Conservation (phyloP, 306 rosid species). For the Lagenaria siceraria region DNA sequence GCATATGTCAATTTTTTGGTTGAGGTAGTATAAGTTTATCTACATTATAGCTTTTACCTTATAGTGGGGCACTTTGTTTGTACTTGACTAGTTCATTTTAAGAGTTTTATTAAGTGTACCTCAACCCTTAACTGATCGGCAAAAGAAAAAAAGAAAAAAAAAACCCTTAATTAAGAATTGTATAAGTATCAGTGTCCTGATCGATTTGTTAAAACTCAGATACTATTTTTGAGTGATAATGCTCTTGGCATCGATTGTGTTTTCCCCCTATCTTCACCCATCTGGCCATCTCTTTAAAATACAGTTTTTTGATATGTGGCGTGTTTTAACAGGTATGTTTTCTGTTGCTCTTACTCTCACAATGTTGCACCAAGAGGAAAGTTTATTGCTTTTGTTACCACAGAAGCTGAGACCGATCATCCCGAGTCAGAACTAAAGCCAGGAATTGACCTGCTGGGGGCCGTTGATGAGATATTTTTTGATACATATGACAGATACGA, state of each 20-base stretch:
- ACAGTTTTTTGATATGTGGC: background rate
- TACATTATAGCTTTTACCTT: background rate
- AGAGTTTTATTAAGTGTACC: background rate
- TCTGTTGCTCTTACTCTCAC: slow-evolving; percentile 93
- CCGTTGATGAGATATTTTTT: slow-evolving; percentile 80
- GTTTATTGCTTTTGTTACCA: slow-evolving; percentile 86
- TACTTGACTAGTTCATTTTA: background rate
- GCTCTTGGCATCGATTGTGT: background rate
- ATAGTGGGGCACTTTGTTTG: background rate
- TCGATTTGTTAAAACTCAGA: background rate
- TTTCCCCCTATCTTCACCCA: background rate
- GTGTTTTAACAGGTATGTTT: slow-evolving; percentile 63
- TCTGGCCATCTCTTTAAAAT: background rate
- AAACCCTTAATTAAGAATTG: background rate
- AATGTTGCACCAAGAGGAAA: slow-evolving; percentile 96
- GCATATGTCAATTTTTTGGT: background rate
- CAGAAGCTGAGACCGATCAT: slow-evolving; percentile 87
- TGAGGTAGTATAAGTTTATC: background rate
- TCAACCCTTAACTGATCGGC: too few species aligned
- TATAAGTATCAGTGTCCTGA: background rate
- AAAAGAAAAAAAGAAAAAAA: too few species aligned
- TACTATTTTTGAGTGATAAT: background rate
- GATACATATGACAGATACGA: slow-evolving; percentile 78
- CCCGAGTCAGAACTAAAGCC: slow-evolving; percentile 82
- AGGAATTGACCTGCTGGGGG: slow-evolving; percentile 87